Conservation (phyloP, 1,284 basidiomycete species). For the Trametes hirsuta region DNA sequence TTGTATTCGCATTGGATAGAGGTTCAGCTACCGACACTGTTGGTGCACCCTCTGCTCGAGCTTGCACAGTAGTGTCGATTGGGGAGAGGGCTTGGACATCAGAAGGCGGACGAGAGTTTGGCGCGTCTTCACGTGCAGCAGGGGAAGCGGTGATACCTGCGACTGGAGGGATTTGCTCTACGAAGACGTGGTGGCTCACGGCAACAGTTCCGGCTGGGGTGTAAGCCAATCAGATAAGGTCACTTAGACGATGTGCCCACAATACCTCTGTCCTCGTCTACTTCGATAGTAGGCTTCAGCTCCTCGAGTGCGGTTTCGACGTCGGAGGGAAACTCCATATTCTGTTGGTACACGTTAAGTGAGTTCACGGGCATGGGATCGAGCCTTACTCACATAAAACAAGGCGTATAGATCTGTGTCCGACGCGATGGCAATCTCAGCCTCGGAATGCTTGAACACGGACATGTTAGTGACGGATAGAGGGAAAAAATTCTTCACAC, state of each 20-base stretch:
- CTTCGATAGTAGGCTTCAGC: conserved; percentile 5
- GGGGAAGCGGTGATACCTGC: no score
- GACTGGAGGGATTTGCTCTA: no score
- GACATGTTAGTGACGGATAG: no score
- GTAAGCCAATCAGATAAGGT: neutral
- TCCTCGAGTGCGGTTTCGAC: neutral
- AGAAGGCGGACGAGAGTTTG: no score
- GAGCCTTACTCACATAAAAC: neutral
- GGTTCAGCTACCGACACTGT: no score
- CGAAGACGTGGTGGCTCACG: neutral
- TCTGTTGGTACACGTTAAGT: neutral
- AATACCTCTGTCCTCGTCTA: conserved; percentile 11
- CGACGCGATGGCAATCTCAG: conserved; percentile 6
- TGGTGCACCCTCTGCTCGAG: no score
- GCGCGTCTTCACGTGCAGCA: no score
- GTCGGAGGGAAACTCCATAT: conserved; percentile 3
- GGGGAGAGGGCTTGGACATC: no score
- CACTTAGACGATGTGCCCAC: neutral
- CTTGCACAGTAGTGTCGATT: no score
- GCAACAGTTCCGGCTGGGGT: neutral
- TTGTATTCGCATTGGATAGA: no score
- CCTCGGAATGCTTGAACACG: neutral
- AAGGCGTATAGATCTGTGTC: conserved; percentile 3
- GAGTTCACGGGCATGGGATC: neutral
- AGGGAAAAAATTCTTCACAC: neutral